Evolutionary conservation across 2,329 filamentous ascomycete genomes (phyloP).

Genomic region (Xylaria sp.): DNA sequence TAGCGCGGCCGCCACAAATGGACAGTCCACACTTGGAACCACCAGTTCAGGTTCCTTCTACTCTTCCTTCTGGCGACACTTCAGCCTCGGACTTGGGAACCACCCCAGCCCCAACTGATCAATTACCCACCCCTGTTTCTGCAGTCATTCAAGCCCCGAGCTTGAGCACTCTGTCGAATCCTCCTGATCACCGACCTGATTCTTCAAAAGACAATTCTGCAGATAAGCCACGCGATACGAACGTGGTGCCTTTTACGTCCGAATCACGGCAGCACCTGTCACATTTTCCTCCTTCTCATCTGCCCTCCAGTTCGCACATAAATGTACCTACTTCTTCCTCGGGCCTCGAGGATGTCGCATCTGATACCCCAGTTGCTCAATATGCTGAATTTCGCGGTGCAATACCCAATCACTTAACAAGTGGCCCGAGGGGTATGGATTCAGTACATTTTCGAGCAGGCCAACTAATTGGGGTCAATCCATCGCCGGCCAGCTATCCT

Average conservation of each 20-base stretch:
- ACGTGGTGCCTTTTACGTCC: not conserved
- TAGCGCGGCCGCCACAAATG: not conserved
- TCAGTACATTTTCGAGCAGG: not conserved
- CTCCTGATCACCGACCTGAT: not conserved
- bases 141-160: not conserved
- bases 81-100: not conserved
- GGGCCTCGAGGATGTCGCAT: not conserved
- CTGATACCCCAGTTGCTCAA: not conserved
- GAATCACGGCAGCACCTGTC: not conserved
- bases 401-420: not conserved
- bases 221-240: not conserved
- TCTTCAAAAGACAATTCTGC: not conserved
- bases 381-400: not conserved
- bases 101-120: not conserved
- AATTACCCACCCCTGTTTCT: not conserved
- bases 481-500: constrained; percentile 16
- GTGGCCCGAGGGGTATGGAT: not conserved
- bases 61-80: not conserved
- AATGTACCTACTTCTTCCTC: constrained; percentile 4
- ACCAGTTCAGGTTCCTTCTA: not conserved
- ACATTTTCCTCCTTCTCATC: not conserved
- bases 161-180: not conserved
- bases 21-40: not conserved
- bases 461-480: not conserved
- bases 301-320: not conserved